Percentiles rank a stretch among this genome's conserved stretches.
Conservation (phyloP, 2,329 filamentous ascomycete species). For the Nectriaceae sp. region DNA sequence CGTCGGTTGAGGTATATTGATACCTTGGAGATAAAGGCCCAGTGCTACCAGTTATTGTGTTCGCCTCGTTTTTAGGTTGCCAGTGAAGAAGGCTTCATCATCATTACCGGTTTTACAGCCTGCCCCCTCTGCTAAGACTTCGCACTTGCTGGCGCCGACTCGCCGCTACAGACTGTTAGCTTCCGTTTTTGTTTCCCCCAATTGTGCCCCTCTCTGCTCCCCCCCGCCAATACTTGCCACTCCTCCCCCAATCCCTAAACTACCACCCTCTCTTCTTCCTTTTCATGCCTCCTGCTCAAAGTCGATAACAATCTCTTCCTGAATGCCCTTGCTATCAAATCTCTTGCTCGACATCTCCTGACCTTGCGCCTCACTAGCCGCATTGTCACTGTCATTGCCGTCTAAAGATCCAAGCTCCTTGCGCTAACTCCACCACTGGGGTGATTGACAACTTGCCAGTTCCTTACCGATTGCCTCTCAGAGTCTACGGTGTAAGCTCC, state of each 20-base stretch:
- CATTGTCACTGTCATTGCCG: constrained; percentile 25
- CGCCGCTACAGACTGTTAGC: not conserved
- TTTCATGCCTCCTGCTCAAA: not conserved
- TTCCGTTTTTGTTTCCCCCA: not conserved
- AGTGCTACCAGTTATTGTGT: not conserved
- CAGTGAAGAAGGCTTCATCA: not conserved
- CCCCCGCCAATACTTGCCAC: not conserved
- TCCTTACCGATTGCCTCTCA: not conserved
- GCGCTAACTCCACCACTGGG: constrained; percentile 29
- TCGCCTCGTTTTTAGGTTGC: not conserved
- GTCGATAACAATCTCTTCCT: not conserved
- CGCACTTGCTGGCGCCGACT: not conserved
- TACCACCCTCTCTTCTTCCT: not conserved
- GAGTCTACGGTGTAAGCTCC: not conserved
- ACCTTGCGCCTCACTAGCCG: constrained; percentile 29
- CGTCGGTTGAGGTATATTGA: not conserved
- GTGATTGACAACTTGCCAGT: constrained; percentile 20
- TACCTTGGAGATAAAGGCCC: not conserved
- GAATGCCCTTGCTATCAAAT: constrained; percentile 11
- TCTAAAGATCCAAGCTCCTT: constrained; percentile 24
- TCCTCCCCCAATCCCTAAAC: not conserved
- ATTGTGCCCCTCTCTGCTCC: not conserved
- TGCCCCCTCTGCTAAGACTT: not conserved
- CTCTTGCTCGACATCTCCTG: constrained; percentile 25
- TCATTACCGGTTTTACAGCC: not conserved